Conservation (phyloP, 768 basidiomycete genomes). For the Rhodotorula diobovata region DNA sequence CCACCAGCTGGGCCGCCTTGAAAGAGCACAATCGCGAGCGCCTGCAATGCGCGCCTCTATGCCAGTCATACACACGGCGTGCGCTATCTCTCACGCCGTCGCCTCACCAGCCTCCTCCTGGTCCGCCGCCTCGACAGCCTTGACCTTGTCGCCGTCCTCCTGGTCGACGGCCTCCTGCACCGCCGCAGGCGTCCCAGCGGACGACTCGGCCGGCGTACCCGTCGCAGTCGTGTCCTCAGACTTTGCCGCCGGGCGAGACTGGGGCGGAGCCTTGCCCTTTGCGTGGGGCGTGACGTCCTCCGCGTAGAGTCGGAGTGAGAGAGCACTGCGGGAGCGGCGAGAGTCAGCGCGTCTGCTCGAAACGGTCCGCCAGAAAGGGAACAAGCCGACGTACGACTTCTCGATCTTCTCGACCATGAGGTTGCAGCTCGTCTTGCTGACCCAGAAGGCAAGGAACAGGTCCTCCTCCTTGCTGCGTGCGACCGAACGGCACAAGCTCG, state of each 20-base stretch:
- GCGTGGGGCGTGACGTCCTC: constrained; percentile 62
- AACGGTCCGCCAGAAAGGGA: not conserved
- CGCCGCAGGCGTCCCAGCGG: constrained; percentile 8
- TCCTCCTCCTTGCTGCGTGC: constrained; percentile 65
- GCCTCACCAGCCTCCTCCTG: constrained; percentile 10
- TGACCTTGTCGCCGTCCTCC: constrained; percentile 12
- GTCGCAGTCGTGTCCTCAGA: not conserved
- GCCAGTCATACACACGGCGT: not conserved
- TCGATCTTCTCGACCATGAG: constrained; percentile 96
- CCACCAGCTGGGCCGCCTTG: no score
- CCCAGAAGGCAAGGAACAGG: constrained; percentile 91
- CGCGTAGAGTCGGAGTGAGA: constrained; percentile 79
- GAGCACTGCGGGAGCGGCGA: constrained; percentile 56
- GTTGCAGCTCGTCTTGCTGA: constrained; percentile 75
- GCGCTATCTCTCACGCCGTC: constrained; percentile 4
- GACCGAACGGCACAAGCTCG: not conserved
- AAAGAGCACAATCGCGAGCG: no score
- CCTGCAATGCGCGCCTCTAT: not conserved
- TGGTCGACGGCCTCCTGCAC: constrained; percentile 34
- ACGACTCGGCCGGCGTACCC: constrained; percentile 10
- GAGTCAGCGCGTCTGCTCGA: constrained; percentile 7
- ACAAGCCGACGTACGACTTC: constrained; percentile 62
- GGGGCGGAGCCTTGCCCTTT: not conserved
- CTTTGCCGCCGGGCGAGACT: not conserved
- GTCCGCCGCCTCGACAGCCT: constrained; percentile 28